Conservation (phyloP, 768 basidiomycete genomes). For the Trametes cingulata region DNA sequence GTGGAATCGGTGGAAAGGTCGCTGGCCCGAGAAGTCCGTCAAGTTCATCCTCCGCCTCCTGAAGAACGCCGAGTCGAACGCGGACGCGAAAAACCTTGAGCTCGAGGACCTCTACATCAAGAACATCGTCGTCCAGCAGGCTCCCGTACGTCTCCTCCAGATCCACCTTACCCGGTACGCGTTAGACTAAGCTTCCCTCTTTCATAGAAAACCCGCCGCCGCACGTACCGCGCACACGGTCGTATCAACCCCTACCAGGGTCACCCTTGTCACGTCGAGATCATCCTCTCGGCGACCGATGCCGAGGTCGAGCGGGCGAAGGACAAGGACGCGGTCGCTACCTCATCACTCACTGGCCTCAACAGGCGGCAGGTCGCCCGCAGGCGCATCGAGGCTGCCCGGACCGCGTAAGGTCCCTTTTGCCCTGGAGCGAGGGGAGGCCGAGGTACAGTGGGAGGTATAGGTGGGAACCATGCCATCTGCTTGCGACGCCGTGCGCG, state of each 20-base stretch:
- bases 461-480: slow-evolving; percentile 20
- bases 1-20: slow-evolving; percentile 58
- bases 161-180: no score
- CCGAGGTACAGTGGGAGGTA: slow-evolving; percentile 16
- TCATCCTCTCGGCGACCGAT: slow-evolving; percentile 80
- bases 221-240: slow-evolving; percentile 98
- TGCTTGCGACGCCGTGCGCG: slow-evolving; percentile 18
- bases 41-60: slow-evolving; percentile 91
- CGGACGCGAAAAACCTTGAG: slow-evolving; percentile 94
- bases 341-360: slow-evolving; percentile 57
- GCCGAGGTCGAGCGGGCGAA: slow-evolving; percentile 91
- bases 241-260: slow-evolving; percentile 99
- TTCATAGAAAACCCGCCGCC: slow-evolving; percentile 91
- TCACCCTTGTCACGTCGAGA: slow-evolving; percentile 94
- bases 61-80: slow-evolving; percentile 99
- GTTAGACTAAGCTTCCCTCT: background rate
- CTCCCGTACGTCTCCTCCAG: slow-evolving; percentile 66
- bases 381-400: slow-evolving; percentile 84
- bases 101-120: slow-evolving; percentile 92
- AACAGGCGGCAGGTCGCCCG: slow-evolving; percentile 87
- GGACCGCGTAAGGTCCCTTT: slow-evolving; percentile 31
- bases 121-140: slow-evolving; percentile 98
- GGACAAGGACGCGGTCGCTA: slow-evolving; percentile 63
- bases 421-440: background rate
- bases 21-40: slow-evolving; percentile 99